Evolutionary conservation across 371 early-diverging fungal species (phyloP).

Genomic region (Mortierella sp.): DNA sequence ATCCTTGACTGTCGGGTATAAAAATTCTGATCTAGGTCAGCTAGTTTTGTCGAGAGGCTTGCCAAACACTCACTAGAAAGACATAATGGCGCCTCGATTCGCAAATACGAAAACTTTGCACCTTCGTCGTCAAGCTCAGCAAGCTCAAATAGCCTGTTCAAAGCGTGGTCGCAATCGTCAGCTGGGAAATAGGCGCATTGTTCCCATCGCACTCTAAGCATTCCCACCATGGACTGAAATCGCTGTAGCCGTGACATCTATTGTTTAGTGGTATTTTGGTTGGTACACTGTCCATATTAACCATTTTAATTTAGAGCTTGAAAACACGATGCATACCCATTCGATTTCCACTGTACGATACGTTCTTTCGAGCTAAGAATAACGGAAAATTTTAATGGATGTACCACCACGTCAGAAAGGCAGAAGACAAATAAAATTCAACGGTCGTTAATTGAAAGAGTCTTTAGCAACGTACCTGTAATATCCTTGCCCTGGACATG

Average conservation of each 20-base stretch:
- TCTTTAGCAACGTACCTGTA: conserved; percentile 27
- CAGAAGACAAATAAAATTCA: too few relatives aligned
- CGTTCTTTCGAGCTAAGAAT: conserved; percentile 29
- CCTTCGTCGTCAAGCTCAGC: conserved; percentile 24
- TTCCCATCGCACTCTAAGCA: conserved; percentile 45
- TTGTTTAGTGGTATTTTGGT: neutral
- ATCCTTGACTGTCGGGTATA: conserved; percentile 53
- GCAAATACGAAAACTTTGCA: conserved; percentile 11
- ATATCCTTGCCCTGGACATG: conserved; percentile 49
- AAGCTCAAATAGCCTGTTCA: conserved; percentile 35
- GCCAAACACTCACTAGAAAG: conserved; percentile 47
- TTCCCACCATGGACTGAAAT: conserved; percentile 44
- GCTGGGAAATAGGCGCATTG: conserved; percentile 46
- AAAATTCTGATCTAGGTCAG: conserved; percentile 37
- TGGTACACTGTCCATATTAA: neutral
- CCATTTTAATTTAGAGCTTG: neutral
- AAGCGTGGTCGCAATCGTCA: conserved; percentile 45
- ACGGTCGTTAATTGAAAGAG: neutral
- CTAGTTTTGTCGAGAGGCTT: conserved; percentile 37
- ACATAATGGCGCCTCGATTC: conserved; percentile 48
- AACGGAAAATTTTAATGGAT: neutral
- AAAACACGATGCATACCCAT: conserved; percentile 30
- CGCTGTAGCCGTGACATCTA: conserved; percentile 34
- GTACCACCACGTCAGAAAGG: neutral
- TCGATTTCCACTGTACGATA: conserved; percentile 47